Conservation (phyloP, 2,329 filamentous ascomycete species). For the Zopfia rhizophila region DNA sequence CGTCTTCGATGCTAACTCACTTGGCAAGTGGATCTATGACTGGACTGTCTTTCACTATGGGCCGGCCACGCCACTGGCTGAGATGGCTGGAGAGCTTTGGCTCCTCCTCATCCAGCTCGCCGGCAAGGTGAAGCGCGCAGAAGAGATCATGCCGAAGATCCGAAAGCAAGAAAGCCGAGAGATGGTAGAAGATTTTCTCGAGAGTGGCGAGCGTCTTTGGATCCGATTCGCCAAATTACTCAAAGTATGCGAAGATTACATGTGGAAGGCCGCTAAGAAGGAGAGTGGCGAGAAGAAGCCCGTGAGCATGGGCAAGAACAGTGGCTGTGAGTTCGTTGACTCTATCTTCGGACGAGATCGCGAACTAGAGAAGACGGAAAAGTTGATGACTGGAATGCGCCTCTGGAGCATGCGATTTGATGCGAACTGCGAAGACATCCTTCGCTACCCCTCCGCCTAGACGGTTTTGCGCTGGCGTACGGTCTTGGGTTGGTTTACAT, state of each 20-base stretch:
- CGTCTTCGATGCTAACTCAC: constrained; percentile 96
- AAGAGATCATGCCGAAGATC: constrained; percentile 79
- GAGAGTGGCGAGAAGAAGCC: constrained; percentile 70
- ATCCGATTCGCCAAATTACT: constrained; percentile 85
- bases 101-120: constrained; percentile 91
- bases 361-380: constrained; percentile 89
- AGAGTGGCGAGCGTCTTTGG: constrained; percentile 86
- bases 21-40: constrained; percentile 99
- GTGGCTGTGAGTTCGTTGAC: constrained; percentile 94
- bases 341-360: constrained; percentile 93
- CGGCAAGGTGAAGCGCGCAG: constrained; percentile 91
- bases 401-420: constrained; percentile 95
- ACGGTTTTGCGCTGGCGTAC: constrained; percentile 39
- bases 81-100: constrained; percentile 95
- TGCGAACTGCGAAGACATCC: constrained; percentile 92
- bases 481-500: constrained; percentile 32
- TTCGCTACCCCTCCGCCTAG: constrained; percentile 64
- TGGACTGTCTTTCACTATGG: constrained; percentile 96
- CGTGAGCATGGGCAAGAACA: constrained; percentile 83
- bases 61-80: constrained; percentile 82
- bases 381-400: constrained; percentile 87
- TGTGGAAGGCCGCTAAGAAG: constrained; percentile 86
- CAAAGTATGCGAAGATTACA: constrained; percentile 91
- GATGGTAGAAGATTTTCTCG: constrained; percentile 89
- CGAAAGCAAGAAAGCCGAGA: constrained; percentile 78